Percentiles rank a stretch among this genome's conserved stretches.
Evolutionary conservation across 2,329 filamentous ascomycete genomes (phyloP).

Genomic region (Emergomyces africanus): DNA sequence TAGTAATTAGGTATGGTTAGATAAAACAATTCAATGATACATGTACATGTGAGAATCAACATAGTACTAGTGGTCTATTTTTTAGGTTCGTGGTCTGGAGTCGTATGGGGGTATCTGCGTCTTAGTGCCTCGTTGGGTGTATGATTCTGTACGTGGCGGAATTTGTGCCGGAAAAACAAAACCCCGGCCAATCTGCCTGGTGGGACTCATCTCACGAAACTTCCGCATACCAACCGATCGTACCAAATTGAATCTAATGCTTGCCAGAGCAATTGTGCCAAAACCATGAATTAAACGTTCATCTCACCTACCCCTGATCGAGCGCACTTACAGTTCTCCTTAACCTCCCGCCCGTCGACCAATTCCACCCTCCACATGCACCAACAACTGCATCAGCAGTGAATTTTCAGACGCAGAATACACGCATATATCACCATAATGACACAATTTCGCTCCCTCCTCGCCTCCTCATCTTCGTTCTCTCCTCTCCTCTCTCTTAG

Average conservation of each 20-base stretch:
- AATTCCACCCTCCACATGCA: background rate
- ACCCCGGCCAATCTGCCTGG: background rate
- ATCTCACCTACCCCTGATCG: background rate
- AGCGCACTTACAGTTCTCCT: background rate
- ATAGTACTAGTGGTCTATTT: too few relatives aligned
- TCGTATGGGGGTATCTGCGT: too few relatives aligned
- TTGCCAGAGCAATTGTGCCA: background rate
- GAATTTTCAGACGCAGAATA: background rate
- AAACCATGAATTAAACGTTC: background rate
- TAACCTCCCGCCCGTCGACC: background rate
- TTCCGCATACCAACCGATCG: background rate
- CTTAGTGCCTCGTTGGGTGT: too few relatives aligned
- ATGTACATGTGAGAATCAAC: background rate
- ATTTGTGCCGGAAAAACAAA: background rate
- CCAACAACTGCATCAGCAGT: background rate
- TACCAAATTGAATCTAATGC: background rate
- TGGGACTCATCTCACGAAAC: background rate
- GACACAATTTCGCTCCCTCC: constrained; percentile 23
- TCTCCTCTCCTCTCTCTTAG: constrained; percentile 22
- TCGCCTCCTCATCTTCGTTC: constrained; percentile 21
- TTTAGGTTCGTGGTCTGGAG: too few relatives aligned
- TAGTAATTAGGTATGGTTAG: background rate
- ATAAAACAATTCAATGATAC: background rate
- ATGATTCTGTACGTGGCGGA: too few relatives aligned
- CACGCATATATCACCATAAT: constrained; percentile 14